Evolutionary conservation across 140 eudicot genomes (phyloP), one percentile per base, ranked within the genome.

Genomic region (Flaveria floridana): DNA sequence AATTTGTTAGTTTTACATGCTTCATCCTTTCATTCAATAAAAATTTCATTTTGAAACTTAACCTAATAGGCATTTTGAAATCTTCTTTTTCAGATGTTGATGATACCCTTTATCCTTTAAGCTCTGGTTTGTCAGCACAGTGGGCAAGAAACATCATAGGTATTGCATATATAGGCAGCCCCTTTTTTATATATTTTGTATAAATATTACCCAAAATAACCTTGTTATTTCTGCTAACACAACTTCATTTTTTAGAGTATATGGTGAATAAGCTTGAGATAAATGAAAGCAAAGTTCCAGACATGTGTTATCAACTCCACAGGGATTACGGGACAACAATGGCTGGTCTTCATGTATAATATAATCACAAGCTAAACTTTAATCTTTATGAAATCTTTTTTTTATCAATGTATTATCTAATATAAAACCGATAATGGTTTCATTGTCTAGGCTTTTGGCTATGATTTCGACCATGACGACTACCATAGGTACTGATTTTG

Each of bases 321-420:
- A 91, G 81, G 89, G 89, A 91, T 62, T 91, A 90, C 14, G 99
- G 99, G 8, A 94, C 99, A 20, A 94, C 99, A 15, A 90, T 94
- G 97, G 94, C 99, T 61, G 99, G 99, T 78, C 91, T 91, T 3
- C 82, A 87, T 34, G 41, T 34, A 34, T 34, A 34, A 5, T 0
- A 34, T 26, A 70, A 55, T 59, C 44, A 47, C 63, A 44, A 44
- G 50, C 14, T 9, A 9, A 18, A 23, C 37, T 48, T 28, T 19
- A 46, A 61, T 39, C 53, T 11, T 7, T 21, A 1, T 52, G 23
- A 12, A 19, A n/a, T 25, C 41, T 20, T 58, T 28, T 37, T 20
- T 58, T 28, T 37, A 8, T 37, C 59, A 34, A 6, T 34, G 41
- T 6, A 4, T 34, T 34, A 72, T 20, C 18, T 6, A 4, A n/a